Evolutionary conservation across 2,329 filamentous ascomycete genomes (phyloP).

Genomic region (Pseudocercospora fuligena): DNA sequence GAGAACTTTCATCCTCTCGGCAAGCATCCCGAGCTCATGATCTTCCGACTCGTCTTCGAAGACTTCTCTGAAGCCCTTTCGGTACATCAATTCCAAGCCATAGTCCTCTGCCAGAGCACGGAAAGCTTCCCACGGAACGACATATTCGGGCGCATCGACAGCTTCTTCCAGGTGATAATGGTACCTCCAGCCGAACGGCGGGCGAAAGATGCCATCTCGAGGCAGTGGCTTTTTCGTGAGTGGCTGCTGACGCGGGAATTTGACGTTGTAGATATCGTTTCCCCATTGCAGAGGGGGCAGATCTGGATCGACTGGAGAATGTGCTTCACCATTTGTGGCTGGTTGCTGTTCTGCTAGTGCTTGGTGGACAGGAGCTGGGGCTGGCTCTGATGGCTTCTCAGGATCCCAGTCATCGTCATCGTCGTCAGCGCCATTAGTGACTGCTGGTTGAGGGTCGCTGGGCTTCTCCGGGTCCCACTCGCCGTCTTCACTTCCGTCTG

Average conservation of each 20-base stretch:
- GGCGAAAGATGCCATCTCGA: conserved; percentile 86
- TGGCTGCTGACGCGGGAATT: conserved; percentile 72
- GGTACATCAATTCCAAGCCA: conserved; percentile 93
- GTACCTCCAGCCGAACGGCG: conserved; percentile 97
- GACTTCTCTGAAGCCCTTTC: conserved; percentile 86
- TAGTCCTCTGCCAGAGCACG: conserved; percentile 94
- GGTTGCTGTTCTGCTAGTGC: conserved; percentile 28
- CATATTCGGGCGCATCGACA: conserved; percentile 95
- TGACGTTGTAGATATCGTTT: conserved; percentile 88
- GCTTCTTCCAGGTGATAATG: conserved; percentile 95
- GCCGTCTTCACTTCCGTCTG: conserved; percentile 47
- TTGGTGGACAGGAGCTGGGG: conserved; percentile 32
- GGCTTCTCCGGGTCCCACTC: conserved; percentile 49
- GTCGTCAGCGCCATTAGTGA: conserved; percentile 31
- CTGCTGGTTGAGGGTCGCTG: conserved; percentile 45
- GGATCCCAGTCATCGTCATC: conserved; percentile 44
- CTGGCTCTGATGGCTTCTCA: conserved; percentile 52
- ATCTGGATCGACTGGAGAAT: conserved; percentile 15
- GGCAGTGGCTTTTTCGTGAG: conserved; percentile 52
- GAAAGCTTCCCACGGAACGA: conserved; percentile 98
- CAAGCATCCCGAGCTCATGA: conserved; percentile 76
- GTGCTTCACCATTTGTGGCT: conserved; percentile 14
- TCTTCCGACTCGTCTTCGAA: conserved; percentile 93
- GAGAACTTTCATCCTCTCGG: conserved; percentile 93
- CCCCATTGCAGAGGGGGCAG: conserved; percentile 73